A percentile compares a stretch with the other conserved stretches of the same genome.
phyloP scores from a whole-genome alignment of 2,329 filamentous ascomycete genomes.

The Fusarium humuli region DNA sequence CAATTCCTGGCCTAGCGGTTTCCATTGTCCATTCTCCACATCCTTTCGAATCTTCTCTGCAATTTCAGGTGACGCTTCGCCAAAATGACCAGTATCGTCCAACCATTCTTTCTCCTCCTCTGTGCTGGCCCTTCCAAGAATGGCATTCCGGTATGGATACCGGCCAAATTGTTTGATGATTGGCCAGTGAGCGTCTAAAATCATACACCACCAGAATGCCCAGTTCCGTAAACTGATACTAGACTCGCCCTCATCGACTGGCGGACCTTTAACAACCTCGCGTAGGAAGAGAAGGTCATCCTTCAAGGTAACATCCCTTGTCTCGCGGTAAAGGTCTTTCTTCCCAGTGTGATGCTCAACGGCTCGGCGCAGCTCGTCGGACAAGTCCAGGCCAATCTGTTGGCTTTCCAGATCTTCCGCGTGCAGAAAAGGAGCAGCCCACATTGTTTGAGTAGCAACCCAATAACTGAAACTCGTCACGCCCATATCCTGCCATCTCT shows the following conservation, averaged over 20 bases:
- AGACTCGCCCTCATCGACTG: rapidly evolving
- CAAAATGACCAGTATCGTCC: background rate
- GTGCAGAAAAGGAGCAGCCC: conserved; percentile 14
- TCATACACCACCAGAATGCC: conserved; percentile 25
- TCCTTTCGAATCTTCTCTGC: background rate
- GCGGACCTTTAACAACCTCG: background rate
- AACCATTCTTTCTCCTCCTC: conserved; percentile 3
- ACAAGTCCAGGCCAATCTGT: background rate
- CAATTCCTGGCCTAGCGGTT: background rate
- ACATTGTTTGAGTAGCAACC: conserved; percentile 6
- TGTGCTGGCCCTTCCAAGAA: background rate
- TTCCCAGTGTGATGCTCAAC: background rate
- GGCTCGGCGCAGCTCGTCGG: background rate
- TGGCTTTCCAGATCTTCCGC: conserved; percentile 16
- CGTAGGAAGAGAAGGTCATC: conserved; percentile 4
- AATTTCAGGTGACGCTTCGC: background rate
- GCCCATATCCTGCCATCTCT: background rate
- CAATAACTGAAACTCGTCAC: conserved; percentile 1
- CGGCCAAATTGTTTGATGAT: conserved; percentile 10
- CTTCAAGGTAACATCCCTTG: background rate
- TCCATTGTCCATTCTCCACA: background rate
- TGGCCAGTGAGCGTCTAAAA: conserved; percentile 20
- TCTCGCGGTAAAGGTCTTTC: background rate
- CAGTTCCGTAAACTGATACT: background rate
- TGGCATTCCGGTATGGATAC: conserved; percentile 9